phyloP scores from a whole-genome alignment of 2,329 filamentous ascomycete species.

The Macrophomina phaseolina region DNA sequence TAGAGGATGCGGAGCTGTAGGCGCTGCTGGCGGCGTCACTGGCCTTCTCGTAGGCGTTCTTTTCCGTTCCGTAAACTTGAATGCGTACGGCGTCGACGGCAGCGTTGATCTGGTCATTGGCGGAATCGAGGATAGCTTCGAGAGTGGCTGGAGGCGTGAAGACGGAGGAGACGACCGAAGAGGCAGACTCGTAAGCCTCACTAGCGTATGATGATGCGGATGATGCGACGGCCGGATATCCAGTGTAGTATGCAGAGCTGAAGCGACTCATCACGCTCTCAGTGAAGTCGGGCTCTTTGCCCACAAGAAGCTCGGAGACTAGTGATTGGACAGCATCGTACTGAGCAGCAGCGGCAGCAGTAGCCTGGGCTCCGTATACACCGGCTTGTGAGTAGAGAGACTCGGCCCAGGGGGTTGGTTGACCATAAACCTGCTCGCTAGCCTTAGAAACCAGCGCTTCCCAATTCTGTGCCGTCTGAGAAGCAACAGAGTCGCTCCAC shows the following conservation, averaged over 20 bases:
- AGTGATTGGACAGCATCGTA: constrained; percentile 74
- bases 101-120: constrained; percentile 61
- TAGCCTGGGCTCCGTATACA: constrained; percentile 66
- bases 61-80: constrained; percentile 63
- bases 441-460: constrained; percentile 67
- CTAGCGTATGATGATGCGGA: constrained; percentile 61
- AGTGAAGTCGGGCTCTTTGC: constrained; percentile 80
- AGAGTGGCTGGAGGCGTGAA: constrained; percentile 65
- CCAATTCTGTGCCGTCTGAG: constrained; percentile 67
- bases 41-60: constrained; percentile 60
- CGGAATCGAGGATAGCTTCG: constrained; percentile 63
- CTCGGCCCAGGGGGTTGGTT: constrained; percentile 59
- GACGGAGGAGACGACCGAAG: constrained; percentile 53
- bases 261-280: constrained; percentile 79
- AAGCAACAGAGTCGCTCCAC: constrained; percentile 34
- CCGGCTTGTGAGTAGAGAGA: constrained; percentile 59
- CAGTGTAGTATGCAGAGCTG: constrained; percentile 73
- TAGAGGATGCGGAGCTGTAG: constrained; percentile 56
- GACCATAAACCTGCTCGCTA: constrained; percentile 73
- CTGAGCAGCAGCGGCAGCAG: constrained; percentile 65
- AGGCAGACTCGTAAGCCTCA: constrained; percentile 55
- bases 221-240: constrained; percentile 61
- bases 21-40: constrained; percentile 60
- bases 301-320: constrained; percentile 76
- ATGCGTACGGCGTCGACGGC: constrained; percentile 65